A percentile compares a stretch with the other conserved stretches of the same genome.
phyloP scores from a whole-genome alignment of 768 basidiomycete genomes.

The Mycena polygramma region DNA sequence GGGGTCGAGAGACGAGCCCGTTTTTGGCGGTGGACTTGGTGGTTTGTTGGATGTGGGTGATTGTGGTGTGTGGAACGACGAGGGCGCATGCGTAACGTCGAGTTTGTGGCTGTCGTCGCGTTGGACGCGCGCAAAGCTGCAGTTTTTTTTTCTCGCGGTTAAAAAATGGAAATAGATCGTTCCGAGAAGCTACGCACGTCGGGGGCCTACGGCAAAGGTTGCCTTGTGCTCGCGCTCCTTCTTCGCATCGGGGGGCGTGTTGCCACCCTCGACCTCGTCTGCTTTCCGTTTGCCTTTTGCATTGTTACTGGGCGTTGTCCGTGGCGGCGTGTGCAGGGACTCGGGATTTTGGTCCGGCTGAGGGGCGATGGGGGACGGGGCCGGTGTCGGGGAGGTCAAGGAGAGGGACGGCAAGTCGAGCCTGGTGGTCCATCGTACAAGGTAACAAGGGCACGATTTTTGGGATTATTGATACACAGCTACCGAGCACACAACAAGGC shows the following conservation, averaged over 20 bases:
- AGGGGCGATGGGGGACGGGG: conserved; percentile 27
- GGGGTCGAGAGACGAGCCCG: conserved; percentile 36
- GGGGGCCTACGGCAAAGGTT: conserved; percentile 32
- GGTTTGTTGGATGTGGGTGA: too few relatives aligned
- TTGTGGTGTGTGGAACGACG: too few relatives aligned
- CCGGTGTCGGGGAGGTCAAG: conserved; percentile 31
- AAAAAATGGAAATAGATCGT: not conserved
- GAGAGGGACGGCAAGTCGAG: conserved; percentile 30
- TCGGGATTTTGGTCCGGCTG: not conserved
- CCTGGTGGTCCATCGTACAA: conserved; percentile 20
- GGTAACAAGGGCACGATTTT: conserved; percentile 11
- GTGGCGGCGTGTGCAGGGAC: conserved; percentile 23
- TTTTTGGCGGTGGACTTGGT: conserved; percentile 40
- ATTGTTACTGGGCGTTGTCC: not conserved
- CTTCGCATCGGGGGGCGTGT: conserved; percentile 35
- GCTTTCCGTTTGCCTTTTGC: conserved; percentile 39
- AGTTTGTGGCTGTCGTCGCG: conserved; percentile 28
- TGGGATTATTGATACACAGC: too few relatives aligned
- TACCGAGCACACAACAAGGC: too few relatives aligned
- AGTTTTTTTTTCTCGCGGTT: not conserved
- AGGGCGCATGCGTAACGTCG: conserved; percentile 30
- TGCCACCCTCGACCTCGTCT: conserved; percentile 35
- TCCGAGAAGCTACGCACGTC: conserved; percentile 24
- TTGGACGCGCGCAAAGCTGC: conserved; percentile 35
- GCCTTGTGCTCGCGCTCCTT: conserved; percentile 34